phyloP scores from a whole-genome alignment of 129 eudicot species.

The Heracleum sosnowskyi region DNA sequence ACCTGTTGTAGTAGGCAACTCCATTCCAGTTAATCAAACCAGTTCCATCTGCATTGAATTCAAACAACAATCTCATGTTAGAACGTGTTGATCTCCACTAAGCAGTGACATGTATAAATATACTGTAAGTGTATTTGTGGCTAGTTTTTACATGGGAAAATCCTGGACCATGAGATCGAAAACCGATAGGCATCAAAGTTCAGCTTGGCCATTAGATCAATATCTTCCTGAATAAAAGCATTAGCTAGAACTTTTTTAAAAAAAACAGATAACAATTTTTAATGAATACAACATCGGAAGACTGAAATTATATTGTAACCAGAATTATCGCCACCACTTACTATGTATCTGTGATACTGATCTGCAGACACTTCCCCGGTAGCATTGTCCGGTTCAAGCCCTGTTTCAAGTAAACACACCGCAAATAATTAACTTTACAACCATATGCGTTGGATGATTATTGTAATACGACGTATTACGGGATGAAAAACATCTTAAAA shows the following conservation, averaged over 20 bases:
- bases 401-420: constrained; percentile 15
- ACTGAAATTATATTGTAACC: neutral
- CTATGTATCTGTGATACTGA: constrained; percentile 81
- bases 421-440: too few relatives aligned
- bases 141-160: constrained; percentile 54
- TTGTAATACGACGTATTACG: neutral
- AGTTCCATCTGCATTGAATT: constrained; percentile 42
- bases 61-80: neutral
- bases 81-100: too few relatives aligned
- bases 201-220: constrained; percentile 62
- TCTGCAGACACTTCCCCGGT: constrained; percentile 69
- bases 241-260: too few relatives aligned
- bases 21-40: constrained; percentile 69
- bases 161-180: constrained; percentile 86
- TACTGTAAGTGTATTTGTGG: too few relatives aligned
- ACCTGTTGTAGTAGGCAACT: constrained; percentile 75
- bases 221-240: constrained; percentile 48
- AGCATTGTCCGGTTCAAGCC: constrained; percentile 69
- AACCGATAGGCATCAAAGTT: constrained; percentile 86
- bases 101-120: too few relatives aligned
- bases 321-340: constrained; percentile 1
- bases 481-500: neutral
- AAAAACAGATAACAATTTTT: neutral
- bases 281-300: neutral
- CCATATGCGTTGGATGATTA: too few relatives aligned